Percentiles rank a stretch among this genome's conserved stretches.
phyloP scores from a whole-genome alignment of 1,139 yeast species.

The Candida freyschussii region DNA sequence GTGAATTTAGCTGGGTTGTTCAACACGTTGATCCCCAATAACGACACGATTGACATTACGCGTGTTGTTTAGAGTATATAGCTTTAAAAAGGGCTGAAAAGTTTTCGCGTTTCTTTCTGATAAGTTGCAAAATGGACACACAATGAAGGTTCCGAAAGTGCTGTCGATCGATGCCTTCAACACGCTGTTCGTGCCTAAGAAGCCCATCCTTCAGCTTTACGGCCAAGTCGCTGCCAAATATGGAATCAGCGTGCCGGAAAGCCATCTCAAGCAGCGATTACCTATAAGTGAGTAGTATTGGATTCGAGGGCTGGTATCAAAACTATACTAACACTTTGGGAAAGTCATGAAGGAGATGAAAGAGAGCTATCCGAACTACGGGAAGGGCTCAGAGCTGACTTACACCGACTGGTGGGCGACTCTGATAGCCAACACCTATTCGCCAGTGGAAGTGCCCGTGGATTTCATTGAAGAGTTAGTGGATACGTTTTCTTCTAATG shows the following conservation, averaged over 20 bases:
- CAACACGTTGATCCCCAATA: slow-evolving; percentile 84
- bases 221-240: slow-evolving; percentile 39
- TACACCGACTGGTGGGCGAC: slow-evolving; percentile 58
- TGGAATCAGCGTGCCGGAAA: slow-evolving; percentile 38
- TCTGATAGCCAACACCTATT: slow-evolving; percentile 41
- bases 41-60: slow-evolving; percentile 86
- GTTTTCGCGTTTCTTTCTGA: slow-evolving; percentile 3
- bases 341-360: slow-evolving; percentile 28
- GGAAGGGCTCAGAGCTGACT: slow-evolving; percentile 30
- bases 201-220: slow-evolving; percentile 50
- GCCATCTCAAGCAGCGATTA: slow-evolving; percentile 27
- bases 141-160: slow-evolving; percentile 36
- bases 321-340: neutral
- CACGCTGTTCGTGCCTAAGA: slow-evolving; percentile 55
- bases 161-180: slow-evolving; percentile 66
- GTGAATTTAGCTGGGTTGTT: slow-evolving; percentile 94
- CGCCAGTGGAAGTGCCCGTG: slow-evolving; percentile 26
- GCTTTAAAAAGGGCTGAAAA: neutral
- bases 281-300: slow-evolving; percentile 15
- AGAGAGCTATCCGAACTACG: slow-evolving; percentile 53
- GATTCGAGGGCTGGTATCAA: too few species aligned
- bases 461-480: slow-evolving; percentile 38
- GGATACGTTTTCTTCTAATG: slow-evolving; percentile 39
- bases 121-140: too few species aligned
- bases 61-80: slow-evolving; percentile 1